Evolutionary conservation across 768 basidiomycete species (phyloP), one percentile per base, ranked within the genome.

Genomic region (Termitomyces sp.): DNA sequence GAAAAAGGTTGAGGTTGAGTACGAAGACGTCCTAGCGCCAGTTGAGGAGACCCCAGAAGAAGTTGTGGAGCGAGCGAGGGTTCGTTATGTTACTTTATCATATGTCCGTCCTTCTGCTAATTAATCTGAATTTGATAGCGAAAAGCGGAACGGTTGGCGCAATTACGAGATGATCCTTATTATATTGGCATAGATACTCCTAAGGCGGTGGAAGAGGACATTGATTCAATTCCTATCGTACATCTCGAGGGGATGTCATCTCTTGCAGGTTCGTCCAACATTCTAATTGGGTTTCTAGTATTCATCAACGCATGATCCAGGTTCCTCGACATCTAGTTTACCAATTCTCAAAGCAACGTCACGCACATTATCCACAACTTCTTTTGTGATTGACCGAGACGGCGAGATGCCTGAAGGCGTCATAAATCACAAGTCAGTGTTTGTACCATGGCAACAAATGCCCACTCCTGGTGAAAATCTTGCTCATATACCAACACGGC

Each of bases 161-260:
- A 87, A 59, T 77, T 87, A 62, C 83, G 84, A 42, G 91, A 93
- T 61, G 94, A 98, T 68, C 95, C 95, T 4, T 97, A 94, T 73
- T 95, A 97, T 71, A 86, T 97, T 62, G 78, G 86, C 41, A 89
- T 91, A 63, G 82, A 84, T 44, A 73, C 70, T 55, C 75, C 82
- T 1, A 76, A 72, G 56, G 61, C 68, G 30, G 54, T 59, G 27
- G 61, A 72, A 8, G 81, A 84, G 13, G 93, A 97, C 67, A 63
- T 97, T n/a, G 94, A 97, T 65, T 83, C 87, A 9, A 98, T 98
- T 72, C 95, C 96, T 0, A 84, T 99, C 24, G 92, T 98, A 33
- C 83, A 78, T 60, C 73, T 98, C 48, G 91, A 96, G 44, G 85
- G 81, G 58, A 80, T 91, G 71, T 86, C 83, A 2, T 73, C 86